A percentile compares a stretch with the other conserved stretches of the same genome.
Conservation (phyloP, 768 basidiomycete species). For the Collybia sp. region DNA sequence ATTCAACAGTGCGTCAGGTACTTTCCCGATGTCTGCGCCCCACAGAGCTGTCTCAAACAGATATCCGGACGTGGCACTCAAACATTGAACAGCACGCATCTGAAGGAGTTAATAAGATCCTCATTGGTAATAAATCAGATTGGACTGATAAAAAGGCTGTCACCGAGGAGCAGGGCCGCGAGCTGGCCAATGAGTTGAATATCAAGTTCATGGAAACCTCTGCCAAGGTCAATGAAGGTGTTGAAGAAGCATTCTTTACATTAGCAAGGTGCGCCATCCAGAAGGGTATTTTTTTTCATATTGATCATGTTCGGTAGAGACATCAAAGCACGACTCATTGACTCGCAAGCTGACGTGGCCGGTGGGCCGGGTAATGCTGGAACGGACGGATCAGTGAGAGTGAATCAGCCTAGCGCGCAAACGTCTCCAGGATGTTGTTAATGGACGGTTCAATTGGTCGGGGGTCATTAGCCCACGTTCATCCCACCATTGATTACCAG, state of each 20-base stretch:
- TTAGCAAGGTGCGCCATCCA: constrained; percentile 72
- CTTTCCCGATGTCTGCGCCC: not conserved
- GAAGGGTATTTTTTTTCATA: not conserved
- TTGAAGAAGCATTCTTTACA: constrained; percentile 98
- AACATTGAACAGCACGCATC: constrained; percentile 99
- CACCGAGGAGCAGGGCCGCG: constrained; percentile 86
- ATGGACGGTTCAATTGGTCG: constrained; percentile 15
- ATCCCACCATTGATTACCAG: not conserved
- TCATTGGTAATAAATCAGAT: constrained; percentile 98
- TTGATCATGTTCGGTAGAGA: constrained; percentile 48
- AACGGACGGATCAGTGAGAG: constrained; percentile 58
- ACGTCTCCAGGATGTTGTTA: constrained; percentile 50
- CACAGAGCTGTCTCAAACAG: constrained; percentile 33
- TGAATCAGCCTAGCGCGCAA: constrained; percentile 53
- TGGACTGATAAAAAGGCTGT: constrained; percentile 96
- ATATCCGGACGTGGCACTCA: constrained; percentile 96
- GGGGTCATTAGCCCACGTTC: not conserved
- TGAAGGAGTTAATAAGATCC: constrained; percentile 98
- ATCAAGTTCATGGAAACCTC: constrained; percentile 97
- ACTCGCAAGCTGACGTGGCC: constrained; percentile 74
- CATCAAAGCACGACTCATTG: constrained; percentile 96
- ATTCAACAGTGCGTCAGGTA: constrained; percentile 77
- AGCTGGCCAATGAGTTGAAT: constrained; percentile 90
- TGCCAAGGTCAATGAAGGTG: constrained; percentile 95
- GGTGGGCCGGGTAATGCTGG: constrained; percentile 32